Conservation (phyloP, 495 filamentous ascomycete species). For the Aspergillus steynii region DNA sequence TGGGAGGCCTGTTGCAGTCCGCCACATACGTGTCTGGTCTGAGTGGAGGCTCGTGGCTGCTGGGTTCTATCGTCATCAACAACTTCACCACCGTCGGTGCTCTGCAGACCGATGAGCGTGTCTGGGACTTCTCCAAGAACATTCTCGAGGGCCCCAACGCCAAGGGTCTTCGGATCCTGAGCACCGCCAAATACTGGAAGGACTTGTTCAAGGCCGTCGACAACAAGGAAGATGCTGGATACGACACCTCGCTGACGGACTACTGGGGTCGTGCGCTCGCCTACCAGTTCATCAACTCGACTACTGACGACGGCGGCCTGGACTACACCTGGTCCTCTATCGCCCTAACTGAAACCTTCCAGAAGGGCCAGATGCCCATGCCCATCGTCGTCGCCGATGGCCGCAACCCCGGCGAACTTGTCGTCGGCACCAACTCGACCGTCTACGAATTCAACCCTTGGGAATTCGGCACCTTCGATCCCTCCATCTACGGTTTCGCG, state of each 20-base stretch:
- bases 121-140: constrained; percentile 74
- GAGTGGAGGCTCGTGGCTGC: constrained; percentile 87
- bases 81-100: constrained; percentile 74
- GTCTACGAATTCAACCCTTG: constrained; percentile 83
- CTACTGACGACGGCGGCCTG: constrained; percentile 62
- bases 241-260: constrained; percentile 76
- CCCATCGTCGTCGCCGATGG: constrained; percentile 77
- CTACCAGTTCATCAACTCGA: constrained; percentile 77
- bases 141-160: constrained; percentile 65
- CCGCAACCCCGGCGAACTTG: constrained; percentile 60
- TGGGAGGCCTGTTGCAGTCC: constrained; percentile 81
- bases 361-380: constrained; percentile 66
- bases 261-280: constrained; percentile 78
- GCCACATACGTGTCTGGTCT: constrained; percentile 80
- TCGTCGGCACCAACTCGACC: constrained; percentile 74
- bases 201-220: constrained; percentile 60
- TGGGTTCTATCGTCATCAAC: constrained; percentile 84
- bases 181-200: constrained; percentile 62
- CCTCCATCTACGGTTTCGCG: constrained; percentile 75
- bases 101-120: constrained; percentile 54
- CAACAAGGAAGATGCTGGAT: constrained; percentile 68
- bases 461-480: constrained; percentile 83
- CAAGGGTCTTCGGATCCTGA: constrained; percentile 46
- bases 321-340: constrained; percentile 86
- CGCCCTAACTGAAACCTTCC: constrained; percentile 64